Conservation (phyloP, 139 green algal genomes). For the Asterochloris erici region DNA sequence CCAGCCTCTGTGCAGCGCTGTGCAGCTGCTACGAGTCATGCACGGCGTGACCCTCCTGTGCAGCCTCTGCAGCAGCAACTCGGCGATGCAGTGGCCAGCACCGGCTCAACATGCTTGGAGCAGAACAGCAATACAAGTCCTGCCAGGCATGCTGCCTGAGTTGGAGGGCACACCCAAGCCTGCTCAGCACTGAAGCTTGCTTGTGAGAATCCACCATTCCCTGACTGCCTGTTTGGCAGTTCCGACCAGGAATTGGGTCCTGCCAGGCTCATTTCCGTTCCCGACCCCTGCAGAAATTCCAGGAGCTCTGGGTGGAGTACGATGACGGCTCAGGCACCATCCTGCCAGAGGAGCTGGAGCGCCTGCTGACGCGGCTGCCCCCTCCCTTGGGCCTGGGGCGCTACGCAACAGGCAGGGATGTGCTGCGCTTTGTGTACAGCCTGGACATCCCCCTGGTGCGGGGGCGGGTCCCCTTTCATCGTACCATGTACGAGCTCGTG, state of each 20-base stretch:
- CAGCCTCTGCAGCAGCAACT: too few species aligned
- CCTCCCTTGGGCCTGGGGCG: slow-evolving; percentile 68
- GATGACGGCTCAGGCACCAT: slow-evolving; percentile 69
- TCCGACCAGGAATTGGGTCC: neutral
- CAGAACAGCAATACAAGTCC: too few species aligned
- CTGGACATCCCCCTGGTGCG: slow-evolving; percentile 74
- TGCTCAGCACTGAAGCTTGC: too few species aligned
- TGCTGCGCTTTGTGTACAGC: slow-evolving; percentile 73
- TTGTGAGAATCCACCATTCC: too few species aligned
- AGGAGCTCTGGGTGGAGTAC: slow-evolving; percentile 75
- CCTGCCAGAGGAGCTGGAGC: slow-evolving; percentile 54
- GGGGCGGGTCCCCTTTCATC: slow-evolving; percentile 59
- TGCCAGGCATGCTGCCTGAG: too few species aligned
- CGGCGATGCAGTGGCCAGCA: too few species aligned
- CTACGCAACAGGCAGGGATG: slow-evolving; percentile 55
- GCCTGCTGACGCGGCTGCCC: slow-evolving; percentile 54
- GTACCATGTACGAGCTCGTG: slow-evolving; percentile 68
- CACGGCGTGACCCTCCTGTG: too few species aligned
- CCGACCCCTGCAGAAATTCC: slow-evolving; percentile 53
- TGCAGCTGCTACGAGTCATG: too few species aligned
- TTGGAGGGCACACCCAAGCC: too few species aligned
- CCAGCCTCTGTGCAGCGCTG: too few species aligned
- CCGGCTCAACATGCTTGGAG: too few species aligned
- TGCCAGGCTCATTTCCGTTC: neutral
- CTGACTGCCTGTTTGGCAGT: too few species aligned